A percentile compares a stretch with the other conserved stretches of the same genome.
Evolutionary conservation across 169 alveolate genomes (phyloP).

Genomic region (Eimeria acervulina): DNA sequence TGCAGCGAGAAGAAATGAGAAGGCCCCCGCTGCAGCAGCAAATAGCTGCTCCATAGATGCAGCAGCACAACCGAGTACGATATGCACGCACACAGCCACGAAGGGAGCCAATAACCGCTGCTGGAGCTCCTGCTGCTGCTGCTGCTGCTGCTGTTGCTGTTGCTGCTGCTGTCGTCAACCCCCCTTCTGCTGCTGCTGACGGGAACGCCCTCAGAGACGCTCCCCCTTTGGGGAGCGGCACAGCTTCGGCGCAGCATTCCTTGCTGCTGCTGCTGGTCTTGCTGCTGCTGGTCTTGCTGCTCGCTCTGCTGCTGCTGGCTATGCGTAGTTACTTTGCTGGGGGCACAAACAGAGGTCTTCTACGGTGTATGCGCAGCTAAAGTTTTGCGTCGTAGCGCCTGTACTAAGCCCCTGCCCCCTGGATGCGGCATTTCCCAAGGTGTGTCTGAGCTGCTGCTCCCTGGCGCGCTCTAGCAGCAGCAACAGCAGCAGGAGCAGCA

Average conservation of each 20-base stretch:
- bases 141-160: conserved; percentile 28
- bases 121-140: conserved; percentile 20
- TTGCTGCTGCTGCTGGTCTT: conserved; percentile 10
- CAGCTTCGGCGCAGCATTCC: neutral
- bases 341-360: neutral
- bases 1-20: conserved; percentile 25
- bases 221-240: conserved; percentile 44
- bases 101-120: conserved; percentile 24
- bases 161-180: neutral
- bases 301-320: neutral
- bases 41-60: conserved; percentile 27
- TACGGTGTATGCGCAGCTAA: neutral
- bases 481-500: conserved; percentile 16
- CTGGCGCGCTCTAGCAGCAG: neutral
- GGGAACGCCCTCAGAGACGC: neutral
- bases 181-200: neutral
- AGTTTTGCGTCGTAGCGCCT: neutral
- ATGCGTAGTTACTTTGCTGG: neutral
- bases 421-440: neutral
- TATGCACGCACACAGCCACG: neutral
- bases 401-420: conserved; percentile 3
- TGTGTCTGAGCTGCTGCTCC: conserved; percentile 17
- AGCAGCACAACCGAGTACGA: conserved; percentile 30
- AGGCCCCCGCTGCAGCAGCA: conserved; percentile 27
- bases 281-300: conserved; percentile 30